Evolutionary conservation across 345 rosid species (phyloP).

Genomic region (Litchi chinensis): DNA sequence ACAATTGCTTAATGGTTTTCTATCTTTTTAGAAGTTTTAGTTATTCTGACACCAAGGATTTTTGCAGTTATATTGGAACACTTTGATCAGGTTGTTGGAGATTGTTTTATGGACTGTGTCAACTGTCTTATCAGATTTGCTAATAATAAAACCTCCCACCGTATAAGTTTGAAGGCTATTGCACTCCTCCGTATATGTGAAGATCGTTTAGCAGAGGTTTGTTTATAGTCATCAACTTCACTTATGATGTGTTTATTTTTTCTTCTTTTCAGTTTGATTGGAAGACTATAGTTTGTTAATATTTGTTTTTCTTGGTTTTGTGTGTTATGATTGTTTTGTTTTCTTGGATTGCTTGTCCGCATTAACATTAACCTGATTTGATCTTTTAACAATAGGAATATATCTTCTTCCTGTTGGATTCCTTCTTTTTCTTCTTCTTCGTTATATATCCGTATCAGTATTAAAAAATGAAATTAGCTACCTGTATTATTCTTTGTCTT

Average conservation of each 20-base stretch:
- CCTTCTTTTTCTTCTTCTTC: not conserved
- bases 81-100: slow-evolving; percentile 98
- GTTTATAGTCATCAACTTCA: slow-evolving; percentile 18
- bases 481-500: not conserved
- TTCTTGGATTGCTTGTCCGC: not conserved
- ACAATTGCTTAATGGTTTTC: not conserved
- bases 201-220: slow-evolving; percentile 98
- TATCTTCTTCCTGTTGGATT: slow-evolving; percentile 4
- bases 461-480: slow-evolving; percentile 5
- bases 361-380: slow-evolving; percentile 2
- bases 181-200: slow-evolving; percentile 99
- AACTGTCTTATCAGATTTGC: slow-evolving; percentile 98
- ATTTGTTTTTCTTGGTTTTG: not conserved
- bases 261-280: not conserved
- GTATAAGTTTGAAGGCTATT: slow-evolving; percentile 97
- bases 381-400: not conserved
- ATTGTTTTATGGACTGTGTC: slow-evolving; percentile 98
- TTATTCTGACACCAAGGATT: slow-evolving; percentile 37
- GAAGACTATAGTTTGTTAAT: not conserved
- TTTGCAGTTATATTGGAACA: slow-evolving; percentile 96
- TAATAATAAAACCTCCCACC: slow-evolving; percentile 85
- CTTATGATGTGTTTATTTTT: slow-evolving; percentile 2
- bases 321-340: not conserved
- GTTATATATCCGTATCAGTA: not conserved
- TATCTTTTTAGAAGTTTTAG: slow-evolving; percentile 18